Base-by-base conservation (phyloP, 1,139 yeast species). In the Yamadazyma sp. region DNA sequence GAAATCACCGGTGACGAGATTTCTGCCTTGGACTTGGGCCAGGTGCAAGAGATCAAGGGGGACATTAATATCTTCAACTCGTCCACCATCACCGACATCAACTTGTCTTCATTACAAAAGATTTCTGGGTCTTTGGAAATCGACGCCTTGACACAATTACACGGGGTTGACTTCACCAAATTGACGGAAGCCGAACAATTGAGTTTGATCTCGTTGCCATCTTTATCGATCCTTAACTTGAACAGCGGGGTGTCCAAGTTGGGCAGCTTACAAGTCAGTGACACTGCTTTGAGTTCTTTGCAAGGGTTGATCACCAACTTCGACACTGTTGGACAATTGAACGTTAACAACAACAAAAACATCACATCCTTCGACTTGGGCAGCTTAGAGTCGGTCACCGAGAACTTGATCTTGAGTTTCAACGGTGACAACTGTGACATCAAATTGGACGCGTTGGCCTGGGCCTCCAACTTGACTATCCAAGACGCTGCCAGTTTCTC, bases 281-380 rank as follows among this genome's bases (percentile, higher is more conserved):
- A 72, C 54, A 72, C 77, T 37, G 76, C 76, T 20, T 61, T 72
- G 44, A 54, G 62, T 45, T 51, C 65, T 36, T 58, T 71, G 49
- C 59, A 61, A 45, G 69, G 69, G 33, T 64, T 72, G 45, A 53
- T 64, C 49, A 51, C 63, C 50, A 56, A 54, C 46, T 58, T 66
- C 53, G 51, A 54, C 43, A 50, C 63, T 37, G 59, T 70, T 42
- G 65, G 61, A 33, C 54, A 59, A 42, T 65, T 72, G 58, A 58
- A 70, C 53, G 56, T 72, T 47, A 69, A 71, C 59, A 71, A 71
- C 56, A 72, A 72, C 62, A 71, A 71, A 50, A 71, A 72, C 55
- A 62, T 72, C 48, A 49, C 74, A 12, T 26, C 46, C 20, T 58
- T 72, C 41, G 66, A 66, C 42, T 67, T 72, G 49, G 46, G 56